Evolutionary conservation across 306 rosid genomes (phyloP).

Genomic region (Parietaria judaica): DNA sequence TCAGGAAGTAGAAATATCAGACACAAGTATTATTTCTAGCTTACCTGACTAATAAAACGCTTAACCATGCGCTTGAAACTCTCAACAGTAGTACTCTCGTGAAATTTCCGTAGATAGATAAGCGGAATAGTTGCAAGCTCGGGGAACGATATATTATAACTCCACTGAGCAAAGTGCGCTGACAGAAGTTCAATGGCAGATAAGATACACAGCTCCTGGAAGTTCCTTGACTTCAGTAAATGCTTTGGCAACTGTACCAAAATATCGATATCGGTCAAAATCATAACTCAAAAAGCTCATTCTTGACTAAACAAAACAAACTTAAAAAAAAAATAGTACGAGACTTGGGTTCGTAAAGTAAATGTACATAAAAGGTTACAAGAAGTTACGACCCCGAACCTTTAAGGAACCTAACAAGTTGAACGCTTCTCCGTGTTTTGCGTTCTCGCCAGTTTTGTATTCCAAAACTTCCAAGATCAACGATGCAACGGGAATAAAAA

Average conservation of each 20-base stretch:
- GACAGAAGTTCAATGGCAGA: constrained; percentile 79
- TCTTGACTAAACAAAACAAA: constrained; percentile 11
- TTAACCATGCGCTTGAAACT: constrained; percentile 56
- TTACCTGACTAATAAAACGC: constrained; percentile 88
- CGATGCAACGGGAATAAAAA: constrained; percentile 80
- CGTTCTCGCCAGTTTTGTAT: constrained; percentile 51
- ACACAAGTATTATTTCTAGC: too few species aligned
- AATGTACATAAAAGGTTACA: background rate
- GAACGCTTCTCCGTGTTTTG: constrained; percentile 46
- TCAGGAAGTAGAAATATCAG: too few species aligned
- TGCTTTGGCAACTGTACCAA: constrained; percentile 74
- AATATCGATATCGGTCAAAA: constrained; percentile 18
- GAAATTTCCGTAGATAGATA: constrained; percentile 57
- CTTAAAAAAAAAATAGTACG: too few species aligned
- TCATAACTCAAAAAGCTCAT: constrained; percentile 3
- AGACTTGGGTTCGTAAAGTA: background rate
- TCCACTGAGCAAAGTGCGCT: constrained; percentile 81
- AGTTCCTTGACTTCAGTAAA: constrained; percentile 73
- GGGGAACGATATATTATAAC: constrained; percentile 76
- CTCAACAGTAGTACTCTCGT: constrained; percentile 53
- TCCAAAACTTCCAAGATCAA: constrained; percentile 68
- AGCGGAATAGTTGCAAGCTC: constrained; percentile 80
- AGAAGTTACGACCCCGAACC: constrained; percentile 36
- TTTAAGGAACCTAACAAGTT: constrained; percentile 42
- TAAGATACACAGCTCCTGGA: constrained; percentile 60